Percentiles rank a stretch among this genome's conserved stretches.
Evolutionary conservation across 78 protist species (phyloP).

Genomic region (Dictyostelium discoideum): DNA sequence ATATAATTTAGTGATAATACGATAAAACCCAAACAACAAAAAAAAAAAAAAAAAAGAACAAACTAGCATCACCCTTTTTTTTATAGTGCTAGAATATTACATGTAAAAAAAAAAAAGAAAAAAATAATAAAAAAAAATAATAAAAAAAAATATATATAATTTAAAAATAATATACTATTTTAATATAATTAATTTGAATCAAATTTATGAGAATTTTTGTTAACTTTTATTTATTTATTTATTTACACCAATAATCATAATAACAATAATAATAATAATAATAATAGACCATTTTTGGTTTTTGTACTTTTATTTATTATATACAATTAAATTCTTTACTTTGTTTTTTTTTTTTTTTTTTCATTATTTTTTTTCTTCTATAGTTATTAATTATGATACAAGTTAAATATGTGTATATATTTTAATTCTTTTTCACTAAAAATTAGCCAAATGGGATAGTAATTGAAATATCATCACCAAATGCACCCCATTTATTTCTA

Average conservation of each 20-base stretch:
- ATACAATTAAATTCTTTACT: neutral
- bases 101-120: neutral
- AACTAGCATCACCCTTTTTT: too few species aligned
- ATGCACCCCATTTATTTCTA: constrained; percentile 67
- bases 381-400: neutral
- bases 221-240: too few species aligned
- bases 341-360: neutral
- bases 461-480: constrained; percentile 54
- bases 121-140: too few species aligned
- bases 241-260: too few species aligned
- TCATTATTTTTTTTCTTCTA: neutral
- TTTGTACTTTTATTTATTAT: neutral
- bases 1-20: too few species aligned
- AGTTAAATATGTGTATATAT: neutral
- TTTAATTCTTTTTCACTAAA: neutral
- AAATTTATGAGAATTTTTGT: too few species aligned
- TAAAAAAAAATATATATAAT: too few species aligned
- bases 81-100: too few species aligned
- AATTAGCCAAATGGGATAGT: constrained; percentile 52
- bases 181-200: too few species aligned
- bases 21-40: too few species aligned
- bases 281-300: neutral
- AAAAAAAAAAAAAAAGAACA: too few species aligned
- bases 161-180: too few species aligned
- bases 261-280: neutral